Percentiles rank a stretch among this genome's conserved stretches.
Conservation (phyloP, 2,329 filamentous ascomycete species). For the Colletotrichum sublineola region DNA sequence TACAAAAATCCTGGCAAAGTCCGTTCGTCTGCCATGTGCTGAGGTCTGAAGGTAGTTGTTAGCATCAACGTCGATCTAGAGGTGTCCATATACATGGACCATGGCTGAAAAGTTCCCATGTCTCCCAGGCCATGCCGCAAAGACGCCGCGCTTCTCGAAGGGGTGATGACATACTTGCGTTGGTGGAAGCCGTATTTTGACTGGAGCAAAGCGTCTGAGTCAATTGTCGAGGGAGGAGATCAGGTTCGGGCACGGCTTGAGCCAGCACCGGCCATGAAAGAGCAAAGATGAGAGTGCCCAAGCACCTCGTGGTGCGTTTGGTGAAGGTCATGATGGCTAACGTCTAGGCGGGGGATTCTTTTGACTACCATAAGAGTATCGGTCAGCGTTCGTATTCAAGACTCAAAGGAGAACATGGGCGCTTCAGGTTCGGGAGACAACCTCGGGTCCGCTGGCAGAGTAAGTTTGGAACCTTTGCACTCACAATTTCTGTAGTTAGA, state of each 20-base stretch:
- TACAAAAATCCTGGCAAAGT: slow-evolving; percentile 73
- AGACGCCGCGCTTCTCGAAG: not conserved
- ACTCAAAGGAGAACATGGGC: not conserved
- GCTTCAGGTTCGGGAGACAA: slow-evolving; percentile 12
- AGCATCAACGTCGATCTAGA: not conserved
- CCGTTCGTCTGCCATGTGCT: slow-evolving; percentile 78
- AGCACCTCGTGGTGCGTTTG: slow-evolving; percentile 42
- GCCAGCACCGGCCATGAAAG: slow-evolving; percentile 46
- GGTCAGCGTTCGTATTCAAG: slow-evolving; percentile 13
- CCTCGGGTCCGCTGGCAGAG: slow-evolving; percentile 5
- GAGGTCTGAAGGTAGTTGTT: slow-evolving; percentile 55
- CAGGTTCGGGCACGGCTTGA: slow-evolving; percentile 22
- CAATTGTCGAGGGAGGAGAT: slow-evolving; percentile 42
- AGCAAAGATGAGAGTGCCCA: slow-evolving; percentile 46
- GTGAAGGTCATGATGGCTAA: slow-evolving; percentile 44
- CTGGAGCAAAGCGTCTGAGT: slow-evolving; percentile 50
- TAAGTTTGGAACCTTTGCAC: slow-evolving; percentile 7
- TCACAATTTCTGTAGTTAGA: slow-evolving; percentile 27
- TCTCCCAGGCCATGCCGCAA: not conserved
- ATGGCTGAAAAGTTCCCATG: not conserved
- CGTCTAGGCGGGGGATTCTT: slow-evolving; percentile 11
- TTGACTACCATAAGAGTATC: slow-evolving; percentile 3
- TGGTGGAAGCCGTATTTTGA: slow-evolving; percentile 53
- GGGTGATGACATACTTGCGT: slow-evolving; percentile 49
- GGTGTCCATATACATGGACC: not conserved